These are phyloP conservation scores for Brettanomyces anomalus DNA, from an alignment of 805 yeast species.

Conservation along the genomic window DNA sequence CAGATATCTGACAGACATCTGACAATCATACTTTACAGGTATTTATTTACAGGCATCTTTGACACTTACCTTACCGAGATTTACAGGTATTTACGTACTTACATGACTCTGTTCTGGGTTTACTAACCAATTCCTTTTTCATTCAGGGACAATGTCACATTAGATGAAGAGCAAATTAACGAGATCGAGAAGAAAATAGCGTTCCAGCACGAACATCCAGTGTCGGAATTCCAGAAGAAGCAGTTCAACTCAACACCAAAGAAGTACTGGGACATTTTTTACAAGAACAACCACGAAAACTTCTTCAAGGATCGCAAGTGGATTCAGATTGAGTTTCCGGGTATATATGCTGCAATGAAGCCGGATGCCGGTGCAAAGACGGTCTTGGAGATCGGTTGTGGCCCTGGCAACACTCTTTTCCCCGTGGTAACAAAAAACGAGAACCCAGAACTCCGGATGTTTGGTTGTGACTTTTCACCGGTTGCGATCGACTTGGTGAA, in stretches of 20 bases:
- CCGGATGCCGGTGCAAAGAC: slow-evolving; percentile 60
- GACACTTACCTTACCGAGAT: too few relatives aligned
- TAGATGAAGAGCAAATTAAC: slow-evolving; percentile 83
- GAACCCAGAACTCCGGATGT: slow-evolving; percentile 63
- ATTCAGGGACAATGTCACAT: slow-evolving; percentile 76
- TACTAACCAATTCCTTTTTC: slow-evolving; percentile 7
- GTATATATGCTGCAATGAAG: slow-evolving; percentile 68
- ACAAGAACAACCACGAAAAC: slow-evolving; percentile 82
- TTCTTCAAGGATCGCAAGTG: slow-evolving; percentile 96
- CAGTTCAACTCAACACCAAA: slow-evolving; percentile 81
- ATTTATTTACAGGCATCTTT: too few relatives aligned
- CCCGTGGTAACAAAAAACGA: slow-evolving; percentile 80
- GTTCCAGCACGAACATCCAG: slow-evolving; percentile 75
- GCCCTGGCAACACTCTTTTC: slow-evolving; percentile 95
- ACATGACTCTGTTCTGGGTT: too few relatives aligned
- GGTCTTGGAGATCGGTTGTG: slow-evolving; percentile 92
- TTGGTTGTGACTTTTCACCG: slow-evolving; percentile 85
- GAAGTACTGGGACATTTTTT: slow-evolving; percentile 90
- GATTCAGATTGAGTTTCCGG: slow-evolving; percentile 91
- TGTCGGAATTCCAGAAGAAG: slow-evolving; percentile 75
- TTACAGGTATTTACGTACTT: too few relatives aligned
- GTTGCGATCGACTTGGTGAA: slow-evolving; percentile 84
- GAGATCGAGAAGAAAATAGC: slow-evolving; percentile 48
- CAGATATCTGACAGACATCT: too few relatives aligned
- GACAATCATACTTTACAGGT: too few relatives aligned